Percentiles rank a stretch among this genome's conserved stretches.
Evolutionary conservation across 1,139 yeast species (phyloP).

Genomic region (Suhomyces panamericanus): DNA sequence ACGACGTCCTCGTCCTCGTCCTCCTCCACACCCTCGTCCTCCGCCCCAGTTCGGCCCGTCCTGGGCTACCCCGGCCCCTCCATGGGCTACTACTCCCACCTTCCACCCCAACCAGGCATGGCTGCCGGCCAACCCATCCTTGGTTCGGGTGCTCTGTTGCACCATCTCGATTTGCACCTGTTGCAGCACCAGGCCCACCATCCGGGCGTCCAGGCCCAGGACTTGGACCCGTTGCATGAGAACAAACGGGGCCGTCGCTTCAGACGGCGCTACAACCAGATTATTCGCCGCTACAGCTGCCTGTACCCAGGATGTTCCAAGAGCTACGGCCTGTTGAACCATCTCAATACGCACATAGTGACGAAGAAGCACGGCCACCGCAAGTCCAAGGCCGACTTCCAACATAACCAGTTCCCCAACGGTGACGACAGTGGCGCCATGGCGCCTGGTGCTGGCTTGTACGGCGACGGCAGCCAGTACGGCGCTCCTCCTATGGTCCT

Average conservation of each 20-base stretch:
- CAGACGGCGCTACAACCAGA: slow-evolving; percentile 68
- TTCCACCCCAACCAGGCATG: slow-evolving; percentile 7
- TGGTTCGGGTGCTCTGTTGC: slow-evolving; percentile 7
- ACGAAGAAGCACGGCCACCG: slow-evolving; percentile 73
- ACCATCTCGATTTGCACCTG: slow-evolving; percentile 10
- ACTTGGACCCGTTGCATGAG: slow-evolving; percentile 17
- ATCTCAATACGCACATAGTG: slow-evolving; percentile 72
- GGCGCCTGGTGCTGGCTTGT: slow-evolving; percentile 4
- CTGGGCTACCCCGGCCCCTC: not conserved
- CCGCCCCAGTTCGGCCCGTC: not conserved
- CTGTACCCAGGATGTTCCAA: slow-evolving; percentile 61
- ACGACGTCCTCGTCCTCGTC: not conserved
- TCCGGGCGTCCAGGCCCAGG: slow-evolving; percentile 12
- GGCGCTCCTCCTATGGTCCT: slow-evolving; percentile 4
- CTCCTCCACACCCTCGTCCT: not conserved
- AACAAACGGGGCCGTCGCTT: slow-evolving; percentile 42
- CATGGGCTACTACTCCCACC: slow-evolving; percentile 2
- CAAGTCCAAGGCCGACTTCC: slow-evolving; percentile 67
- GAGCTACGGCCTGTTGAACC: slow-evolving; percentile 76
- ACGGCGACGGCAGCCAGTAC: slow-evolving; percentile 10
- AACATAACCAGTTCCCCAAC: slow-evolving; percentile 22
- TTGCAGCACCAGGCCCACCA: slow-evolving; percentile 12
- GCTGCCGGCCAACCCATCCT: slow-evolving; percentile 11
- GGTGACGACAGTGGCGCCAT: slow-evolving; percentile 1
- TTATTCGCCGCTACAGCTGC: slow-evolving; percentile 66